Conservation (phyloP, 768 basidiomycete genomes). For the Tephrocybe rancida region DNA sequence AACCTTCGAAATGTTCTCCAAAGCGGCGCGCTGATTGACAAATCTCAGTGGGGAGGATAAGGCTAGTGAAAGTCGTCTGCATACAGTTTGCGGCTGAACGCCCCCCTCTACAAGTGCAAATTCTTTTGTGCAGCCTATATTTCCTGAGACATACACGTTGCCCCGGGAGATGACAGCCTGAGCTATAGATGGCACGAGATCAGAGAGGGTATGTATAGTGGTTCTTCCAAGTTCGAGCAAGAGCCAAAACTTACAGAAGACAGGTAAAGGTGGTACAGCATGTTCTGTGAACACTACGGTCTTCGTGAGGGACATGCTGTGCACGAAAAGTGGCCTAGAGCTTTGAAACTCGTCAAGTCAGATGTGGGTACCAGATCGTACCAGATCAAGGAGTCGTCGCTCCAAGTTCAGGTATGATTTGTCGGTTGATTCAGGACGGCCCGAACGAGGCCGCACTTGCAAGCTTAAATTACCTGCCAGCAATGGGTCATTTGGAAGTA, state of each 20-base stretch:
- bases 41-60: background rate
- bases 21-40: constrained; percentile 30
- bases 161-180: constrained; percentile 41
- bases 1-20: constrained; percentile 42
- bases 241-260: constrained; percentile 32
- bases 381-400: too few species aligned
- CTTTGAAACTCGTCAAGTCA: background rate
- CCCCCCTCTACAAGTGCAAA: constrained; percentile 30
- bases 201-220: background rate
- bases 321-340: background rate
- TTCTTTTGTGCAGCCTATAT: constrained; percentile 32
- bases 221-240: background rate
- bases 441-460: too few species aligned
- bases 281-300: constrained; percentile 30
- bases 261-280: constrained; percentile 35
- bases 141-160: constrained; percentile 39
- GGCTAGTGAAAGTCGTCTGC: background rate
- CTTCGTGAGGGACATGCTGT: constrained; percentile 13
- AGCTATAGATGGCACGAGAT: constrained; percentile 21
- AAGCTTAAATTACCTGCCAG: too few species aligned
- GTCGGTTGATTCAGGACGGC: too few species aligned
- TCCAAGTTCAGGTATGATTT: too few species aligned
- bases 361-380: too few species aligned
- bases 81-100: constrained; percentile 36
- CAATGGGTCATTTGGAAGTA: too few species aligned